A percentile compares a stretch with the other conserved stretches of the same genome.
These are phyloP conservation scores for Pythium scleroteichum DNA, from an alignment of 352 stramenopile genomes.

Conservation along the genomic window DNA sequence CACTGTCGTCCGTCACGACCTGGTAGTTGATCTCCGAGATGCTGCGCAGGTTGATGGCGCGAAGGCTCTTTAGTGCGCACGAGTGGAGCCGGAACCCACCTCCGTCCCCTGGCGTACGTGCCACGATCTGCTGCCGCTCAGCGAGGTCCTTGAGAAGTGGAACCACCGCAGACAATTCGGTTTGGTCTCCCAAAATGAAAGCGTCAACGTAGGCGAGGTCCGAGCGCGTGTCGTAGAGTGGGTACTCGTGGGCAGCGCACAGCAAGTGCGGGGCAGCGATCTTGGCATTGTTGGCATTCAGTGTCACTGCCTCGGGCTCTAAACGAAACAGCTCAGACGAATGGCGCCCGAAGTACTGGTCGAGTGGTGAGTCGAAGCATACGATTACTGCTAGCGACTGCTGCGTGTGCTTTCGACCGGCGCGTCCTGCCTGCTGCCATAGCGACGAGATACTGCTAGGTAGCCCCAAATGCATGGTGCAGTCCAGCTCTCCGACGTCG, in stretches of 20 bases:
- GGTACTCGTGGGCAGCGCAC: constrained; percentile 92
- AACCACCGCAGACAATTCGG: neutral
- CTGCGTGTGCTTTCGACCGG: constrained; percentile 80
- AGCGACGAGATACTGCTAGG: constrained; percentile 92
- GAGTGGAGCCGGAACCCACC: constrained; percentile 58
- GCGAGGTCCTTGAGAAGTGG: constrained; percentile 9
- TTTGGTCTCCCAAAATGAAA: constrained; percentile 48
- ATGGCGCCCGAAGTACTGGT: constrained; percentile 90
- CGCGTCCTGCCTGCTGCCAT: constrained; percentile 96
- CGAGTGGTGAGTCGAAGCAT: constrained; percentile 93
- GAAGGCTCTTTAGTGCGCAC: constrained; percentile 58
- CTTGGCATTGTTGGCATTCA: constrained; percentile 87
- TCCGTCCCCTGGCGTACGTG: constrained; percentile 17
- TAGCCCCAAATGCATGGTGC: constrained; percentile 96
- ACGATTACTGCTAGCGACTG: constrained; percentile 93
- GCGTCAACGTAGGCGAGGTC: constrained; percentile 62
- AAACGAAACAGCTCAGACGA: constrained; percentile 67
- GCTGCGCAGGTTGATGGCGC: constrained; percentile 58
- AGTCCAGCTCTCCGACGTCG: constrained; percentile 93
- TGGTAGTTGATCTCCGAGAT: constrained; percentile 70
- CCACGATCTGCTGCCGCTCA: constrained; percentile 21
- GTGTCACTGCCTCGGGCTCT: constrained; percentile 68
- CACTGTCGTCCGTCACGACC: constrained; percentile 57
- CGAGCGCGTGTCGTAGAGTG: constrained; percentile 76
- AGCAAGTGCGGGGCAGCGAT: constrained; percentile 93